These are phyloP conservation scores for Trichosporon asahii DNA, from an alignment of 1,284 basidiomycete species.

Conservation along the genomic window DNA sequence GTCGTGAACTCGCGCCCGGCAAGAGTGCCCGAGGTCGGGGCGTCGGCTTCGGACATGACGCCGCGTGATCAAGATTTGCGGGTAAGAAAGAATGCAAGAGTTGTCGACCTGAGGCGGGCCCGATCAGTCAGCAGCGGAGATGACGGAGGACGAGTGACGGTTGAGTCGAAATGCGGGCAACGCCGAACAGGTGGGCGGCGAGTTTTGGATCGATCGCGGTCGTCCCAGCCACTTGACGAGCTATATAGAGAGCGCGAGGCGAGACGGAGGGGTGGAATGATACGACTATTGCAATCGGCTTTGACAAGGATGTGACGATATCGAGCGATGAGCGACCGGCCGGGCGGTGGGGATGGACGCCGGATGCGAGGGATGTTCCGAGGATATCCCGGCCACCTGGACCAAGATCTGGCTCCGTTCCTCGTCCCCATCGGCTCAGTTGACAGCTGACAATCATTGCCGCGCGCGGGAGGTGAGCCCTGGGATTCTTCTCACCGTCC, in stretches of 20 bases:
- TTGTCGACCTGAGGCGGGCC: background rate
- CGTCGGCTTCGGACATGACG: slow-evolving; percentile 10
- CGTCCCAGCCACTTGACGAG: background rate
- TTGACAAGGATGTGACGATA: background rate
- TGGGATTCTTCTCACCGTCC: background rate
- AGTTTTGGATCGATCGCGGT: background rate
- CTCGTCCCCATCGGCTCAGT: background rate
- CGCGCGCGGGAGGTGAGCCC: background rate
- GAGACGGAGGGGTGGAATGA: background rate
- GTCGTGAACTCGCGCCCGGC: slow-evolving; percentile 62
- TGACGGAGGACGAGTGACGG: background rate
- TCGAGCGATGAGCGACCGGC: background rate
- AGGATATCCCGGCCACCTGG: background rate
- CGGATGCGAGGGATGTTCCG: background rate
- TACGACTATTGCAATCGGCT: background rate
- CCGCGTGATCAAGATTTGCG: background rate
- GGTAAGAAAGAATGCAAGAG: background rate
- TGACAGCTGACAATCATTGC: background rate
- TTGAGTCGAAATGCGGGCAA: background rate
- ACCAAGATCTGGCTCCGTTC: background rate
- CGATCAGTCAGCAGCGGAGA: background rate
- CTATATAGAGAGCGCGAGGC: background rate
- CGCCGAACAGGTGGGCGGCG: background rate
- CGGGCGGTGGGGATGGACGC: background rate
- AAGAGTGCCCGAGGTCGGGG: background rate